Percentiles rank a stretch among this genome's conserved stretches.
Evolutionary conservation across 164 flowering plant species (phyloP).

Genomic region (Brasenia schreberi): DNA sequence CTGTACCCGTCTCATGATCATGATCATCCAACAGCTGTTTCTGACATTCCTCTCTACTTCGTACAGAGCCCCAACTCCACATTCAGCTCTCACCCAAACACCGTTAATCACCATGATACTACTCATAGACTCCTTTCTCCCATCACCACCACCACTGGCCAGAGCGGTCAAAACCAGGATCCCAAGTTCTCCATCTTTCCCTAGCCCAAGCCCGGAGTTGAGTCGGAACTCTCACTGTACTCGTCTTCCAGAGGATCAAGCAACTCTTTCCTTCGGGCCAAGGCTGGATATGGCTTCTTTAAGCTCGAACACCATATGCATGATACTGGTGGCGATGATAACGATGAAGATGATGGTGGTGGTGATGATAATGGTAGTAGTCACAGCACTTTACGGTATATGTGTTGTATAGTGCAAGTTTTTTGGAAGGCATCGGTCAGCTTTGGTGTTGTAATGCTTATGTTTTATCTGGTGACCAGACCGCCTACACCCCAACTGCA

Average conservation of each 20-base stretch:
- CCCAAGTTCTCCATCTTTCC: neutral
- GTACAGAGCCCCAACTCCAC: conserved; percentile 62
- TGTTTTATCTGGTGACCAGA: conserved; percentile 56
- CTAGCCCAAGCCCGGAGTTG: conserved; percentile 7
- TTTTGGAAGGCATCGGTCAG: conserved; percentile 55
- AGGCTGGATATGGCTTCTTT: conserved; percentile 12
- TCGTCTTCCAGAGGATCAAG: conserved; percentile 63
- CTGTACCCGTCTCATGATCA: too few relatives aligned
- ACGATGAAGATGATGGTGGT: conserved; percentile 8
- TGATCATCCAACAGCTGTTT: too few relatives aligned
- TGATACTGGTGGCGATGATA: conserved; percentile 6
- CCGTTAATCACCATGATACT: neutral
- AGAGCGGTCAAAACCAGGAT: neutral
- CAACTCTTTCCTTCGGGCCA: conserved; percentile 29
- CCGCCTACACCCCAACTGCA: conserved; percentile 61
- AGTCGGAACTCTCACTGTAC: conserved; percentile 35
- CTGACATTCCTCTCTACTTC: conserved; percentile 27
- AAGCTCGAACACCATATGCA: conserved; percentile 12
- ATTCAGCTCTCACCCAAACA: conserved; percentile 12
- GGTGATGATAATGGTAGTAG: conserved; percentile 16
- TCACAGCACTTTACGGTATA: conserved; percentile 24
- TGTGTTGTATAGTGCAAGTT: conserved; percentile 54
- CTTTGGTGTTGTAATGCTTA: conserved; percentile 48
- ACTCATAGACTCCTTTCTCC: neutral
- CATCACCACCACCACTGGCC: conserved; percentile 3